These are phyloP conservation scores for Mycena crocata DNA, from an alignment of 768 basidiomycete species.

Conservation along the genomic window DNA sequence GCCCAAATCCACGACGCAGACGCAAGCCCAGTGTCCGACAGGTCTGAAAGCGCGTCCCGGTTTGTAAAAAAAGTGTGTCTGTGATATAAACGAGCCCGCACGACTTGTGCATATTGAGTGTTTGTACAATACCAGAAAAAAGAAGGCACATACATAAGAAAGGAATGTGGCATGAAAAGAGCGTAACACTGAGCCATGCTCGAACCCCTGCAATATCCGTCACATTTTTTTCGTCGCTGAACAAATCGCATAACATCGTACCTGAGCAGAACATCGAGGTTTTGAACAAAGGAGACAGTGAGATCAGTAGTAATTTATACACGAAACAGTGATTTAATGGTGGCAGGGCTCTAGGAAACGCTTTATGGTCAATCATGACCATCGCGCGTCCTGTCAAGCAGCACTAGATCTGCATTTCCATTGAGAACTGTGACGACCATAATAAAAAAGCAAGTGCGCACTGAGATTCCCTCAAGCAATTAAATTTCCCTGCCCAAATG, in stretches of 20 bases:
- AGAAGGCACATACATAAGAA: not conserved
- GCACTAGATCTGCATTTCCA: too few relatives aligned
- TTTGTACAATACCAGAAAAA: not conserved
- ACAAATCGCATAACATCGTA: not conserved
- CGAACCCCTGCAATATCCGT: not conserved
- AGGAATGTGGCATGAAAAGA: not conserved
- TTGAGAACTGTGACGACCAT: too few relatives aligned
- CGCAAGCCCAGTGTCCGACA: not conserved
- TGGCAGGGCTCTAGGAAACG: too few relatives aligned
- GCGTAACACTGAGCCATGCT: not conserved
- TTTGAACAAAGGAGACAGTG: not conserved
- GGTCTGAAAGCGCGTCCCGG: not conserved
- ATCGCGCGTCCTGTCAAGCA: too few relatives aligned
- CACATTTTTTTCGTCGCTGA: not conserved
- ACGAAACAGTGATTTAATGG: too few relatives aligned
- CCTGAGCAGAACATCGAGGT: not conserved
- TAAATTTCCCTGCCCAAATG: too few relatives aligned
- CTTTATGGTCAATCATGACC: too few relatives aligned
- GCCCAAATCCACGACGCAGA: conserved; percentile 33
- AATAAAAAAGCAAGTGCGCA: too few relatives aligned
- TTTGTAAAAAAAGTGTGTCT: not conserved
- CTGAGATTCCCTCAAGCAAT: too few relatives aligned
- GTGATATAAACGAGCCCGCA: not conserved
- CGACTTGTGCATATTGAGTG: not conserved
- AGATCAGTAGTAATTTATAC: too few relatives aligned